Evolutionary conservation across 1,139 yeast species (phyloP), one percentile per base, ranked within the genome.

Genomic region (Pichia sp.): DNA sequence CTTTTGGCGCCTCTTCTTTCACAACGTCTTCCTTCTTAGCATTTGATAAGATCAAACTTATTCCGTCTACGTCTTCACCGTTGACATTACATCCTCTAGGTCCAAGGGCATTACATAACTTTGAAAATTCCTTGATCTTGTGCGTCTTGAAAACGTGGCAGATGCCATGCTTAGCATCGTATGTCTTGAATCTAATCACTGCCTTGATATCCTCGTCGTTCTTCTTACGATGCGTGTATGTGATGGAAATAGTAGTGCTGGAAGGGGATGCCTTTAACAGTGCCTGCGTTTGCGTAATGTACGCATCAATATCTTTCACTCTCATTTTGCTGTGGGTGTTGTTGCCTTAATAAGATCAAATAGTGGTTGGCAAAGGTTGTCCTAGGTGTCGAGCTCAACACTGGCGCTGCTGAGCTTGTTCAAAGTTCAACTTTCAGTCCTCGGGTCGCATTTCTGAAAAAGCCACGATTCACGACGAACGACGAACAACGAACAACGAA

Each of bases 31-130:
- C 30, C 25, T 40, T 41, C 8, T 40, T 32, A 13, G 31, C 34
- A 33, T 47, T 47, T 12, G 45, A 34, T 21, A 47, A 26, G 12
- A 40, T 20, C 18, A 45, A 38, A 33, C 43, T 35, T 14, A 45
- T 33, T 4, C 51, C 51, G 12, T 46, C 42, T 5, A 45, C 25
- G 29, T 47, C 49, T 11, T 31, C 27, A 11, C 41, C 41, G 3
- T 41, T 32, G 11, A 44, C 30, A 32, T 32, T 37, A 32, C 47
- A 82, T 3, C 93, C 91, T 42, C 73, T 69, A 4, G 96, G 96
- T 0, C 96, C 96, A 35, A 87, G 55, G n/a, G 88, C 86, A 27
- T 85, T 75, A 55, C 86, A 62, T 22, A 88, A 58, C 50, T 91
- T 72, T 14, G 91, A 79, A 29, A 88, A 71, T 55, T 87, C 96